Evolutionary conservation across 2,329 filamentous ascomycete species (phyloP).

Genomic region (Bipolaris gigantea): DNA sequence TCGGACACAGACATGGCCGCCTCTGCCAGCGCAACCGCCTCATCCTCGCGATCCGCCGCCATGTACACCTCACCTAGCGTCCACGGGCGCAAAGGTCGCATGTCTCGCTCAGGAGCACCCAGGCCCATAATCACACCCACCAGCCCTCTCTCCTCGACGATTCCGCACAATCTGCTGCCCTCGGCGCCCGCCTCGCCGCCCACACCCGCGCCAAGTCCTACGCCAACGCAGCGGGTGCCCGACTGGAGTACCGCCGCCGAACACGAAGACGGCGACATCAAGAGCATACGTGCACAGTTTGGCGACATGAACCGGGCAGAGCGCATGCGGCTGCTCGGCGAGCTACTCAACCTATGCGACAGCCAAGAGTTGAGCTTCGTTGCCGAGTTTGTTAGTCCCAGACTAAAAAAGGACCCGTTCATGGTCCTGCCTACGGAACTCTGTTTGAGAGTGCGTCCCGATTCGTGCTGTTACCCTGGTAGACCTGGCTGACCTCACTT

Average conservation of each 20-base stretch:
- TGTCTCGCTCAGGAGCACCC: constrained; percentile 48
- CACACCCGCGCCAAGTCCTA: constrained; percentile 68
- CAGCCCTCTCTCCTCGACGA: constrained; percentile 52
- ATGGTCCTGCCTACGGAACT: constrained; percentile 89
- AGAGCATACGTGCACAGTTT: constrained; percentile 79
- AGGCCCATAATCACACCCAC: constrained; percentile 55
- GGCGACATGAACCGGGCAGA: constrained; percentile 73
- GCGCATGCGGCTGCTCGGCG: constrained; percentile 78
- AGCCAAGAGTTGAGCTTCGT: constrained; percentile 95
- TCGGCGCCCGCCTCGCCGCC: constrained; percentile 67
- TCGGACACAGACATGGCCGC: constrained; percentile 43
- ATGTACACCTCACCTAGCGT: constrained; percentile 43
- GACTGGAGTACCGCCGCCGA: constrained; percentile 79
- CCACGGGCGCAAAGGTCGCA: constrained; percentile 44
- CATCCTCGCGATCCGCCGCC: constrained; percentile 36
- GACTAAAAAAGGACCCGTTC: constrained; percentile 95
- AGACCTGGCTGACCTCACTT: constrained; percentile 16
- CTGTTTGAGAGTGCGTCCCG: constrained; percentile 73
- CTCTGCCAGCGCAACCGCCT: constrained; percentile 36
- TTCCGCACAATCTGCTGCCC: constrained; percentile 63
- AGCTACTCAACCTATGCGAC: constrained; percentile 90
- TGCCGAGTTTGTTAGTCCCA: constrained; percentile 89
- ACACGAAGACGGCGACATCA: constrained; percentile 79
- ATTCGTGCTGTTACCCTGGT: background rate
- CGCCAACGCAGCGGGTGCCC: constrained; percentile 62